Evolutionary conservation across 352 stramenopile genomes (phyloP), one percentile per base, ranked within the genome.

Genomic region (Nothophytophthora sp.): DNA sequence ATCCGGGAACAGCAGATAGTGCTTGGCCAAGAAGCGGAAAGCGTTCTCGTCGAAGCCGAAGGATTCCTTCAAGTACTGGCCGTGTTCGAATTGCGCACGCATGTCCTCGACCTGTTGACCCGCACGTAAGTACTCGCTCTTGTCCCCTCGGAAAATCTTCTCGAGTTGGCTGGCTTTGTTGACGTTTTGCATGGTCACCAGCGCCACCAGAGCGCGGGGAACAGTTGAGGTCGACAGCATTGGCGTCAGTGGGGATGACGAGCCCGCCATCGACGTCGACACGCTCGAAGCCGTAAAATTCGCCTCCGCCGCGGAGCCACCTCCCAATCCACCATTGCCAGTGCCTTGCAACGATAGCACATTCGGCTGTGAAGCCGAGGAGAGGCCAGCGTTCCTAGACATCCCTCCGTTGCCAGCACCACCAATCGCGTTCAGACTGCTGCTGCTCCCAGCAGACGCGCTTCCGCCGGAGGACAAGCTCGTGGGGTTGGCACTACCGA

Each of bases 11-110:
- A 86, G 36, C 42, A 70, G 51, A 38, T 96, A 96, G 28, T 94
- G 67, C 12, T 75, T 82, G 15, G 86, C 83, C 2, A 96, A 60
- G 23, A 94, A 96, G 0, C 81, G 73, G 40, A 96, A 96, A 0
- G 81, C 79, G 41, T 92, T 67, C 57, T 94, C 81, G 47, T 96
- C 82, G 53, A 96, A 96, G 0, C 86, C 86, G 51, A 94, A 96
- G 0, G 80, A 79, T 16, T 90, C 81, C 38, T 85, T 88, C 23
- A 94, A 63, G 13, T 90, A 62, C n/a, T 73, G 57, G 0, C 73
- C 67, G 52, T 90, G 63, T 43, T 85, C 67, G 51, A 94, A 90
- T 43, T 88, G 67, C 28, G 74, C 60, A 3, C 84, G 72, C 74
- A 91, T 77, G 1, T 47, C 50, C 34, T 89, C 76, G 16, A 86